Evolutionary conservation across 2,329 filamentous ascomycete species (phyloP), one percentile per base, ranked within the genome.

Genomic region (Penicillium sp.): DNA sequence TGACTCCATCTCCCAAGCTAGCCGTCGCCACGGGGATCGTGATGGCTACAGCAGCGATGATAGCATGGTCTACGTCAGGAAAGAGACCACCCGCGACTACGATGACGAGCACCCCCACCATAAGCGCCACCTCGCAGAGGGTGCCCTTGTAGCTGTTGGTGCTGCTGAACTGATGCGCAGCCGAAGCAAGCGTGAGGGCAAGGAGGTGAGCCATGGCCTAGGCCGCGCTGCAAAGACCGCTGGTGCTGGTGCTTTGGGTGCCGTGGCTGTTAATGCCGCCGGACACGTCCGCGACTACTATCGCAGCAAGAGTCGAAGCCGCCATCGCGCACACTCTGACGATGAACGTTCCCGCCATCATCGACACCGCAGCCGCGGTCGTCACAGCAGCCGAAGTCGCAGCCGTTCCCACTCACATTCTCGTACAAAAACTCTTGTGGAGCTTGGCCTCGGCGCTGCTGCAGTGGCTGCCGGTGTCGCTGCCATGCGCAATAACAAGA

Each of bases 201-300:
- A 81, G 44, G 76, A 79, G 8, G 73, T 77, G 10, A 79, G 81
- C 39, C 74, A 75, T 56, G 76, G 76, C 27, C 65, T 79, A 31
- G 75, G 79, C 42, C 79, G 74, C 22, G 51, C 77, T 11, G 71
- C 73, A 6, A 72, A 79, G 59, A 77, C 81, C 40, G 69, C 84
- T 35, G 83, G 82, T 38, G 84, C 83, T 52, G 83, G 81, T 50
- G 81, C 81, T 10, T 66, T 86, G 4, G 84, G 84, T 47, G 84
- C 81, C 20, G 76, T 84, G 30, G 82, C 82, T 43, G 83, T 82
- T 14, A 81, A 84, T 63, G 82, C 78, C 25, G 73, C 84, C 45
- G 75, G 73, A 13, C 74, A 79, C 47, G 76, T 75, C 28, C 73
- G 74, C 47, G 80, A 79, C 57, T 74, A 75, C 52, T 75, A 77